phyloP scores from a whole-genome alignment of 805 yeast species.

The Pichia heedii region DNA sequence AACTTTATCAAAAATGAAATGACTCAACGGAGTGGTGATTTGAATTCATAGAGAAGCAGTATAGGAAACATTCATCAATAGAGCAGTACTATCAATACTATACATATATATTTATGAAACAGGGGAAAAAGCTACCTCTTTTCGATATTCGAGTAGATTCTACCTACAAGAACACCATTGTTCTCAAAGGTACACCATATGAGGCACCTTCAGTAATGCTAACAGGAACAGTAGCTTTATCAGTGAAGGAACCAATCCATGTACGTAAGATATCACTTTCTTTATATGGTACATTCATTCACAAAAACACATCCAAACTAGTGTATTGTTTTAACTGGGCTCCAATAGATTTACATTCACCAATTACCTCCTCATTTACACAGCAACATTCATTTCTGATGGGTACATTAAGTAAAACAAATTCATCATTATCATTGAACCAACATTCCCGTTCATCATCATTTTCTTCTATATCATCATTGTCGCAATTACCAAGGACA shows the following conservation, averaged over 20 bases:
- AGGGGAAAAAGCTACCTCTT: slow-evolving; percentile 18
- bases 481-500: too few species aligned
- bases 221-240: slow-evolving; percentile 68
- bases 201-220: slow-evolving; percentile 73
- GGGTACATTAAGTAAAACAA: slow-evolving; percentile 27
- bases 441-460: too few species aligned
- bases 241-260: slow-evolving; percentile 65
- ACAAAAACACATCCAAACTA: slow-evolving; percentile 30
- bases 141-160: slow-evolving; percentile 51
- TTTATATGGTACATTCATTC: slow-evolving; percentile 49
- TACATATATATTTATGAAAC: too few species aligned
- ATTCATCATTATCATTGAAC: slow-evolving; percentile 34
- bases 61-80: too few species aligned
- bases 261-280: slow-evolving; percentile 57
- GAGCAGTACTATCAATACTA: too few species aligned
- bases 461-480: too few species aligned
- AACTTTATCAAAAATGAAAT: too few species aligned
- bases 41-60: too few species aligned
- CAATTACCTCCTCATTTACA: slow-evolving; percentile 14
- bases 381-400: slow-evolving; percentile 15
- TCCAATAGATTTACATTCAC: slow-evolving; percentile 43
- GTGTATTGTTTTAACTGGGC: slow-evolving; percentile 79
- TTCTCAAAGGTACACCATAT: slow-evolving; percentile 67
- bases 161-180: slow-evolving; percentile 66
- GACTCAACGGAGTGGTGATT: too few species aligned